Evolutionary conservation across 169 alveolate genomes (phyloP).

Genomic region (Amoebophrya sp.): DNA sequence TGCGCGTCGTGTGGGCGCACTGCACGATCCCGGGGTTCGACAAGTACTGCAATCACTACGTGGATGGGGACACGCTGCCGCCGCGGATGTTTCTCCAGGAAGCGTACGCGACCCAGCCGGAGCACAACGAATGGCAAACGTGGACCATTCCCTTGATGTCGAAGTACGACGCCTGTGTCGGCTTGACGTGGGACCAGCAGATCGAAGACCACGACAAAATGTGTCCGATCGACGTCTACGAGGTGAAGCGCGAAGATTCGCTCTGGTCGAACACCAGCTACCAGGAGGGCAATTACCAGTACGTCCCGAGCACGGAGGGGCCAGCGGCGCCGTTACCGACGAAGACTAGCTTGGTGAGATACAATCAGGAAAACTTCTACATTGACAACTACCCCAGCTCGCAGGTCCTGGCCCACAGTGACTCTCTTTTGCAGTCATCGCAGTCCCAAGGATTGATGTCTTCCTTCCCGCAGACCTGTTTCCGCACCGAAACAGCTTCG

Average conservation of each 20-base stretch:
- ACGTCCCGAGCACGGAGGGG: not conserved
- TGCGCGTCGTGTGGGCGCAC: not conserved
- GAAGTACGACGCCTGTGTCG: slow-evolving; percentile 23
- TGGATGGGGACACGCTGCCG: not conserved
- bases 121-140: not conserved
- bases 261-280: not conserved
- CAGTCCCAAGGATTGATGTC: not conserved
- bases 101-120: not conserved
- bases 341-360: not conserved
- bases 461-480: not conserved
- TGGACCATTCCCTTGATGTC: not conserved
- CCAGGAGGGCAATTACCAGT: not conserved
- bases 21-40: not conserved
- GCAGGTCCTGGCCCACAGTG: not conserved
- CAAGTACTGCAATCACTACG: slow-evolving; percentile 18
- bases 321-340: not conserved
- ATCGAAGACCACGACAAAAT: not conserved
- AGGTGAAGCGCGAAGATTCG: not conserved
- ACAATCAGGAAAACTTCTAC: not conserved
- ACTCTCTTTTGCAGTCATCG: not conserved
- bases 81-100: not conserved
- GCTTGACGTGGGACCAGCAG: not conserved
- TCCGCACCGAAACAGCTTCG: not conserved
- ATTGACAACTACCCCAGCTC: not conserved
- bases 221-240: slow-evolving; percentile 19